Conservation (phyloP, 2,329 filamentous ascomycete genomes). For the Cercospora janseana region DNA sequence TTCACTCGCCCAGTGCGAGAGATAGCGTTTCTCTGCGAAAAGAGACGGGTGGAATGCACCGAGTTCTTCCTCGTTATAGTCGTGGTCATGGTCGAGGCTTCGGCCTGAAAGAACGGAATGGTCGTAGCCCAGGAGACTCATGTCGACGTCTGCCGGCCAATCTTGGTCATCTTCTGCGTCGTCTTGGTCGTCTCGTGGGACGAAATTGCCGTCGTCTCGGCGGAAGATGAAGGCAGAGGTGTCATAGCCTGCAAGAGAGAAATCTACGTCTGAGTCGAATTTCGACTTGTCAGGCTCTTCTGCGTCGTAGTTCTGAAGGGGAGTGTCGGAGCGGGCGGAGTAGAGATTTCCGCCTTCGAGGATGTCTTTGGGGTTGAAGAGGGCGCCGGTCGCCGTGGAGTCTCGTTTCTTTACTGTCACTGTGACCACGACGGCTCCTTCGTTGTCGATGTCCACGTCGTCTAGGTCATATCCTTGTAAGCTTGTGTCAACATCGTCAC, state of each 20-base stretch:
- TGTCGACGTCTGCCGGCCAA: neutral
- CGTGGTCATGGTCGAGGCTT: neutral
- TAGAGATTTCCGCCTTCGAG: neutral
- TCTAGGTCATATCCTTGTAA: slow-evolving; percentile 16
- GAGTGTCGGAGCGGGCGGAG: slow-evolving; percentile 1
- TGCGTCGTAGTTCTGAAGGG: slow-evolving; percentile 8
- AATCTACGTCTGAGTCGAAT: slow-evolving; percentile 8
- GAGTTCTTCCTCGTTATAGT: neutral
- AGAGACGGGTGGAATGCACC: too few relatives aligned
- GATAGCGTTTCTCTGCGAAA: neutral
- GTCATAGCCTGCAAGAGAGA: slow-evolving; percentile 13
- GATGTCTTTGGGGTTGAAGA: neutral
- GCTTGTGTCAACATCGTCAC: slow-evolving; percentile 10
- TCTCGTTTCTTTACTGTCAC: neutral
- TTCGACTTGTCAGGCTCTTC: slow-evolving; percentile 2
- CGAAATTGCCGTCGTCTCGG: neutral
- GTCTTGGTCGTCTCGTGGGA: neutral
- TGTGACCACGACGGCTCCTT: neutral
- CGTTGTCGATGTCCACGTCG: slow-evolving; percentile 6
- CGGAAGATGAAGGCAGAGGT: neutral
- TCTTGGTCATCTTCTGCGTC: neutral
- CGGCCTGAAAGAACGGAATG: neutral
- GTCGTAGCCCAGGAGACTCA: neutral
- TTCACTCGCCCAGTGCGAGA: neutral
- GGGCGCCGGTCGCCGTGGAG: neutral